Base-by-base conservation (phyloP, 768 basidiomycete species). In the Leucocoprinus leucothites region DNA sequence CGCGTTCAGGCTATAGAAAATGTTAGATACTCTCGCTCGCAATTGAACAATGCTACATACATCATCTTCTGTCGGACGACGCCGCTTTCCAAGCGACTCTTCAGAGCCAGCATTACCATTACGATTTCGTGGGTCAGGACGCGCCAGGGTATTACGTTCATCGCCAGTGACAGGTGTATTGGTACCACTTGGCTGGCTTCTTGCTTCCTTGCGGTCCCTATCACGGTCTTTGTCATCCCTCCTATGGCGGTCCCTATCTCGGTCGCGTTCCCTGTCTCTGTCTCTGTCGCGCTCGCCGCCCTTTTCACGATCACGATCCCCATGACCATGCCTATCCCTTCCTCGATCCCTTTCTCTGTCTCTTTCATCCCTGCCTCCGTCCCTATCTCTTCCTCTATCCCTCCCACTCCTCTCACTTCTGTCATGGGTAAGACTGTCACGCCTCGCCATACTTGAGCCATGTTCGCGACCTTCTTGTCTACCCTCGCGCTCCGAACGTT, bases 41-140 rank as follows among this genome's bases (percentile, higher is more conserved):
- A 35, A 28, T 38, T 53, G 48, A 14, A 51, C 47, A 19, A 36
- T 50, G 45, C 34, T 5, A 72, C 85, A 65, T 64, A 91, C 89
- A 63, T 92, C 89, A 51, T 92, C 90, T 28, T 91, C 90, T 0
- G 75, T 63, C 19, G 78, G 72, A 51, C 90, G 74, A 57, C 87
- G 75, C 65, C 89, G 78, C 69, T 91, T 91, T 26, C 89, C 87
- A 22, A 89, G 77, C 3, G 72, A 75, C 44, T 91, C 90, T 48
- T 92, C 89, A 8, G 65, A 69, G 48, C 70, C 70, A 22, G 53
- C 63, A 42, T 72, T 73, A 3, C 69, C 60, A 49, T 69, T 72
- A 4, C 87, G 78, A 64, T 85, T 81, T 57, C 86, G 75, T 18
- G 74, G 67, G 51, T 87, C 89, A 36, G 85, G 82, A 51, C 87